These are phyloP conservation scores for Hansenula lynferdii DNA, from an alignment of 1,139 yeast genomes.

Conservation along the genomic window DNA sequence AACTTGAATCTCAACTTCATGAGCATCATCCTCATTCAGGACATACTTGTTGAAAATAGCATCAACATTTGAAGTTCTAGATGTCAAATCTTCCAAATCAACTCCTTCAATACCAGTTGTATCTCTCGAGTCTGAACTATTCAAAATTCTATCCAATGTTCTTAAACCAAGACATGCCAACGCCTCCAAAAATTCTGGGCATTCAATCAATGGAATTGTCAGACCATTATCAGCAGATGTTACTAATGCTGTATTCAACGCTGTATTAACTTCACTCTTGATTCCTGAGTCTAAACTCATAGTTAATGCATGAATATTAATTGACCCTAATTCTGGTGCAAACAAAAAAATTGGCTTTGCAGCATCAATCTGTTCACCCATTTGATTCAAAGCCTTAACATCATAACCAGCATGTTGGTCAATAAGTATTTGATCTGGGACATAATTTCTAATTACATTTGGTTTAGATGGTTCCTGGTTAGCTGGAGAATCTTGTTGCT, in stretches of 20 bases:
- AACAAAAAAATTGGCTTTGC: conserved; percentile 81
- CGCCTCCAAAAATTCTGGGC: conserved; percentile 61
- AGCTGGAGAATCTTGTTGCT: not conserved
- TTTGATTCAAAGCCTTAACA: conserved; percentile 55
- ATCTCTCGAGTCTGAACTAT: conserved; percentile 9
- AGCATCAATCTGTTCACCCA: conserved; percentile 78
- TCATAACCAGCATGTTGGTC: conserved; percentile 70
- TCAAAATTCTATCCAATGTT: conserved; percentile 39
- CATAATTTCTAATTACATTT: conserved; percentile 55
- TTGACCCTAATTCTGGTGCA: conserved; percentile 84
- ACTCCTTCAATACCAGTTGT: conserved; percentile 11
- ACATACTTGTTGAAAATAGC: conserved; percentile 49
- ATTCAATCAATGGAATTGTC: conserved; percentile 56
- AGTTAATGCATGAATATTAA: conserved; percentile 75
- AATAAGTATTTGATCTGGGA: conserved; percentile 53
- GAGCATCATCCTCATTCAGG: conserved; percentile 13
- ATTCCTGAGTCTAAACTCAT: conserved; percentile 64
- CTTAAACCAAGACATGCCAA: conserved; percentile 50
- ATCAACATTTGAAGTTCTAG: conserved; percentile 36
- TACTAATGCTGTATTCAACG: conserved; percentile 77
- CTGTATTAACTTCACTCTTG: conserved; percentile 60
- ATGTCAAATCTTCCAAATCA: conserved; percentile 17
- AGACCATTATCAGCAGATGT: conserved; percentile 76
- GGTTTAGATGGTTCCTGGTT: conserved; percentile 34
- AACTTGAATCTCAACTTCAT: conserved; percentile 38